Base-by-base conservation (phyloP, 371 early-diverging fungal genomes). In the Mucor sp. region DNA sequence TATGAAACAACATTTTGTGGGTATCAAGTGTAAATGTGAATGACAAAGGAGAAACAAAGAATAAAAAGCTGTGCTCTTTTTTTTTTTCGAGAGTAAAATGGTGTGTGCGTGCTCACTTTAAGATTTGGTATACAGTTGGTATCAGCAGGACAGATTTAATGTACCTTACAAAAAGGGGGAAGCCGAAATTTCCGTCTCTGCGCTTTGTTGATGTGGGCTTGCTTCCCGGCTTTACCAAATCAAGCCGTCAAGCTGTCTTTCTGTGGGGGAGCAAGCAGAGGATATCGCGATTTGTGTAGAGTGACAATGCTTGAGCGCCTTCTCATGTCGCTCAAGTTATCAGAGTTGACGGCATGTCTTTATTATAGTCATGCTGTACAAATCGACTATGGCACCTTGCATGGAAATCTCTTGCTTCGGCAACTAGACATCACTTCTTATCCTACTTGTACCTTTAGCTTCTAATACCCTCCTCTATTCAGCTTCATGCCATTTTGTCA, bases 1-100 rank as follows among this genome's bases (percentile, higher is more conserved):
- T 63, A 55, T 63, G 63, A n/a, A 63, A 63, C 4, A 63, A 14
- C 63, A 63, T 63, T 55, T 30, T 63, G 21, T 15, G 27, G 23
- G 27, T 53, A 53, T 25, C 23, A 3, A 27, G 23, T 27, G 27
- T 7, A n/a, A n/a, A n/a, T 12, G 12, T 23, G 11, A 23, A n/a
- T 44, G 50, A 23, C 7, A 53, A 53, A 12, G 23, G 15, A 27
- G 23, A 27, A 27, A 4, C 12, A 53, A 53, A 53, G 27, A 15
- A 53, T 21, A 4, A 4, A 47, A 19, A 41, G 5, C 17, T 21
- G 21, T 19, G 47, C 19, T 19, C 47, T 41, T 41, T 17, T 41
- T 41, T 41, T 41, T 17, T 41, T 41, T 21, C 47, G 19, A 50
- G 12, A 8, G 7, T 1, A 50, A 50, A 50, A 50, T 15, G 53